Base-by-base conservation (phyloP, 2,329 filamentous ascomycete species). In the Penicillium occitanis region DNA sequence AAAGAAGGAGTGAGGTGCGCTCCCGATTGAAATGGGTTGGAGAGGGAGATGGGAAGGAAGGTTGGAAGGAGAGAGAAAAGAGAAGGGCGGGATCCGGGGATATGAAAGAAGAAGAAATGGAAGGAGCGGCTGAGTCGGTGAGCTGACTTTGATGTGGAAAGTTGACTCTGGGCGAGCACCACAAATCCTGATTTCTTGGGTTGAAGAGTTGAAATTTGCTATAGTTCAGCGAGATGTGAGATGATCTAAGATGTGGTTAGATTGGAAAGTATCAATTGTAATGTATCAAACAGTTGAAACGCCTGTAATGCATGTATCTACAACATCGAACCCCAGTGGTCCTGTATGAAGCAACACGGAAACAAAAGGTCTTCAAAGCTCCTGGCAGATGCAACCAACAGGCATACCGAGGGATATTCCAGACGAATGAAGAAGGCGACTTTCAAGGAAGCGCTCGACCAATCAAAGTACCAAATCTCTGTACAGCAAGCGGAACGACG, bases 281-380 rank as follows among this genome's bases (percentile, higher is more conserved):
- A 60, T 59, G 57, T 59, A 44, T 46, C 57, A 65, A 63, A 69
- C 55, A 67, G 63, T 44, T 51, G 33, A 51, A 66, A 66, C 65
- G 65, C 65, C 65, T 66, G 61, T 63, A 66, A 66, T 66, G 65
- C 65, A 66, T 63, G 59, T 66, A 66, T 66, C 65, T 66, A 66
- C 65, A 66, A 66, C 61, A 63, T 66, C 61, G 48, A 62, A 63
- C 60, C 60, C 42, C 64, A 48, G 57, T 30, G 37, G 35, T 66
- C 61, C 60, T 58, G 65, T 63, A 66, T 55, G 65, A 63, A 66
- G 46, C 55, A 66, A 66, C 60, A 66, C 65, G 40, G 59, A 64
- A 50, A 63, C 51, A 57, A 50, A 66, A 44, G 44, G 28, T 63
- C 44, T 63, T 50, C 60, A 66, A 66, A 63, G 65, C 65, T 63